Evolutionary conservation across 148 eudicot species (phyloP), one percentile per base, ranked within the genome.

Genomic region (Camellia sinensis): DNA sequence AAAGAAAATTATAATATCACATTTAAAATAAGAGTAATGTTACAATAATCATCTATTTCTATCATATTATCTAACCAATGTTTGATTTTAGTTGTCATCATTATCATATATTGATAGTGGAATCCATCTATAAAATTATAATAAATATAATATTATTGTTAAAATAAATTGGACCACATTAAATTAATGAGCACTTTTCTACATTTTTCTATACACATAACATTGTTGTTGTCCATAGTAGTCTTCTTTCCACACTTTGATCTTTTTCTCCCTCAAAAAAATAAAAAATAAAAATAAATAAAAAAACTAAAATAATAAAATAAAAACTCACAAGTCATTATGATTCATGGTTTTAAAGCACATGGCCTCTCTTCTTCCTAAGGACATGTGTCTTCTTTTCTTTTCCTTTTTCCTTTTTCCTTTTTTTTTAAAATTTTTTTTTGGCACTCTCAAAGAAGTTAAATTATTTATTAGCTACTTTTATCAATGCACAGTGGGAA

Each of bases 331-430:
- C 54, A 21, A 71, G 53, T 71, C 22, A 52, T 71, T 19, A 50
- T 48, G 57, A 77, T 77, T 65, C n/a, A 44, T 77, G 72, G 72
- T 64, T 77, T 77, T 12, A 66, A 53, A 66, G 68, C 37, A 71
- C 40, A 71, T 71, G 68, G 57, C n/a, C 62, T 77, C 80, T 37
- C 80, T 65, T 65, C 72, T 37, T 45, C 62, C 70, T 65, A 65
- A 66, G 65, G 62, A 65, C 65, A 77, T 50, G 45, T 74, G 12
- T 60, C 29, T 21, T 46, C 52, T 57, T 29, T 29, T 29, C 37
- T 29, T 1, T 29, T 29, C 37, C 37, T 29, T 29, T 29, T 29
- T 29, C 14, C 14, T 13, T 74, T 56, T 77, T 50, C 10, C 5
- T 43, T 44, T 59, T 60, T 29, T 17, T 10, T 21, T 44, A 2